Percentiles rank a stretch among this genome's conserved stretches.
Evolutionary conservation across 2,329 filamentous ascomycete genomes (phyloP).

Genomic region (Colletotrichum aenigma): DNA sequence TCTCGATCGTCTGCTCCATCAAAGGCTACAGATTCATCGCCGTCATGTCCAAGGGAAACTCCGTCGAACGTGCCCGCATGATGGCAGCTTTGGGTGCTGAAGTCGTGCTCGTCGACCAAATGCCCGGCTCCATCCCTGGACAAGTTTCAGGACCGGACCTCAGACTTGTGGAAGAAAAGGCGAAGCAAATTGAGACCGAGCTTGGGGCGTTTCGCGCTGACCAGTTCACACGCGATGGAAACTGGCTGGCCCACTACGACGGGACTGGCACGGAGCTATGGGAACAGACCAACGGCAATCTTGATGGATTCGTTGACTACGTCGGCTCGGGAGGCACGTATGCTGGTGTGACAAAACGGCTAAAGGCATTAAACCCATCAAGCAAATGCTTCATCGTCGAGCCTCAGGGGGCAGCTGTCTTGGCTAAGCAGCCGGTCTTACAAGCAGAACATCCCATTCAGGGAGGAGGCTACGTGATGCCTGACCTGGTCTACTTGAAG

Average conservation of each 20-base stretch:
- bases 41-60: neutral
- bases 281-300: neutral
- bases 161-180: neutral
- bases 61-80: neutral
- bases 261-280: neutral
- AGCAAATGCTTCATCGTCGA: neutral
- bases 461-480: neutral
- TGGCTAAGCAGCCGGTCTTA: neutral
- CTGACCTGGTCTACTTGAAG: neutral
- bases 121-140: neutral
- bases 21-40: neutral
- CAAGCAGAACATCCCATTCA: neutral
- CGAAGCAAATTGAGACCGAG: neutral
- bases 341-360: neutral
- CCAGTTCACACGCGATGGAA: neutral
- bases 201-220: neutral
- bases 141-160: neutral
- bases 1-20: neutral
- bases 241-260: neutral
- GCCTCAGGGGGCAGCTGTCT: neutral
- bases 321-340: neutral
- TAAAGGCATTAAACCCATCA: neutral
- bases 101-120: neutral
- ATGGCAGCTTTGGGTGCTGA: neutral
- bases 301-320: neutral